Evolutionary conservation across 768 basidiomycete genomes (phyloP).

Genomic region (Lanmaoa pseudosensibilis): DNA sequence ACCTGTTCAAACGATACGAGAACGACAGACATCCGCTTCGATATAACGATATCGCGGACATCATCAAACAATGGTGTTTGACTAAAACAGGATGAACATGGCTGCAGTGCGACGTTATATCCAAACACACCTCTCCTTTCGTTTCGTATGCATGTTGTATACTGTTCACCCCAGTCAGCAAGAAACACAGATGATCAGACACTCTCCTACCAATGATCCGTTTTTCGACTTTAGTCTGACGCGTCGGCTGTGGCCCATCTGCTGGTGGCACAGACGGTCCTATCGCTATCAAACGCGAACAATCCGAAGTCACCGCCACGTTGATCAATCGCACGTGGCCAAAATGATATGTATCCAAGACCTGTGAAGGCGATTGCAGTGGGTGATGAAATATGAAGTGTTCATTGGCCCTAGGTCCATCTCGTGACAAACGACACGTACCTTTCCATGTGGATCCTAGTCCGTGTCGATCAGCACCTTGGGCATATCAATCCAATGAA

Average conservation of each 20-base stretch:
- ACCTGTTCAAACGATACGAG: constrained; percentile 39
- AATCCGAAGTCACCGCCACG: constrained; percentile 48
- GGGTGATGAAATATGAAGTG: neutral
- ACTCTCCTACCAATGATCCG: constrained; percentile 46
- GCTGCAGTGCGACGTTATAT: neutral
- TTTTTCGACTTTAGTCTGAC: constrained; percentile 49
- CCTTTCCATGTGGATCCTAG: constrained; percentile 45
- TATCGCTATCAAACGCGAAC: constrained; percentile 45
- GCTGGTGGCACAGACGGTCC: constrained; percentile 43
- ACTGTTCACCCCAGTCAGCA: constrained; percentile 31
- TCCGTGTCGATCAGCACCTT: neutral
- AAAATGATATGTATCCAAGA: constrained; percentile 43
- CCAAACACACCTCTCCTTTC: constrained; percentile 44
- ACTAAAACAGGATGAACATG: constrained; percentile 26
- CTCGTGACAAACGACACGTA: constrained; percentile 6
- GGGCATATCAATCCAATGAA: neutral
- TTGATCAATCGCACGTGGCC: constrained; percentile 48
- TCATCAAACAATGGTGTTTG: constrained; percentile 54
- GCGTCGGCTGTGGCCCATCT: constrained; percentile 45
- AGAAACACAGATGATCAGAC: neutral
- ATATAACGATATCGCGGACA: constrained; percentile 50
- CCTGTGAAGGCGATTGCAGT: constrained; percentile 16
- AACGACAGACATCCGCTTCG: constrained; percentile 43
- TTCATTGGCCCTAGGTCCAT: neutral
- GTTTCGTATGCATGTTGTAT: constrained; percentile 47